phyloP scores from a whole-genome alignment of 2,329 filamentous ascomycete species.

The Microcyclospora tardicrescens region DNA sequence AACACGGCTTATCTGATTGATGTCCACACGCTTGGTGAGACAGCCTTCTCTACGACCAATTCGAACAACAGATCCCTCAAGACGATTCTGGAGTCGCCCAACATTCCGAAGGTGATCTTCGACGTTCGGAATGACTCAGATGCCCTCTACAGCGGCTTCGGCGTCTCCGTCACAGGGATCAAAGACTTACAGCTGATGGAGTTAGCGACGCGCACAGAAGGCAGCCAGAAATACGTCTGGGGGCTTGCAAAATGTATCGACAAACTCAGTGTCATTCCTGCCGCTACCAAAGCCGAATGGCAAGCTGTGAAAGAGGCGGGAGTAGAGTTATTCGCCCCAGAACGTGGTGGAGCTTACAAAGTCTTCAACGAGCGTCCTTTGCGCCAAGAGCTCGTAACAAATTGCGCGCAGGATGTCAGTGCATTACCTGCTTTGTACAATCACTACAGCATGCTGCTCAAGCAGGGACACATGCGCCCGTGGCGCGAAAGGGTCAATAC shows the following conservation, averaged over 20 bases:
- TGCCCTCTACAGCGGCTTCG: slow-evolving; percentile 37
- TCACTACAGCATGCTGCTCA: slow-evolving; percentile 12
- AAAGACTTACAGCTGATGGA: slow-evolving; percentile 47
- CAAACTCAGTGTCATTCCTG: slow-evolving; percentile 9
- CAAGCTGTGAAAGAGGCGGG: slow-evolving; percentile 26
- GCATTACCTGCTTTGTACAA: slow-evolving; percentile 25
- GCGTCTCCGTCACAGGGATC: slow-evolving; percentile 32
- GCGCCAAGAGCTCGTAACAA: slow-evolving; percentile 20
- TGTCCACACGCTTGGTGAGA: slow-evolving; percentile 24
- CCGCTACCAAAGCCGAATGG: slow-evolving; percentile 15
- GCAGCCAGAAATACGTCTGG: slow-evolving; percentile 9
- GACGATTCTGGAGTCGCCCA: slow-evolving; percentile 32
- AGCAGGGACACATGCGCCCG: too few relatives aligned
- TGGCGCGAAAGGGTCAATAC: too few relatives aligned
- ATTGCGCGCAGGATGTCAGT: slow-evolving; percentile 37
- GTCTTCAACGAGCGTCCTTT: slow-evolving; percentile 39
- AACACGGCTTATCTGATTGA: slow-evolving; percentile 28
- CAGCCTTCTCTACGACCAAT: slow-evolving; percentile 29
- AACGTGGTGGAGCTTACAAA: slow-evolving; percentile 32
- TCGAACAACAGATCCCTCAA: slow-evolving; percentile 19
- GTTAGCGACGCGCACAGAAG: slow-evolving; percentile 22
- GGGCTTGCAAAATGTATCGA: slow-evolving; percentile 31
- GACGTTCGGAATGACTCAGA: slow-evolving; percentile 48
- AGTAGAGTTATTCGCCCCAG: slow-evolving; percentile 27
- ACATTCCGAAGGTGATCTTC: slow-evolving; percentile 42